Base-by-base conservation (phyloP, 2,329 filamentous ascomycete species). In the Clarireedia monteithiana region DNA sequence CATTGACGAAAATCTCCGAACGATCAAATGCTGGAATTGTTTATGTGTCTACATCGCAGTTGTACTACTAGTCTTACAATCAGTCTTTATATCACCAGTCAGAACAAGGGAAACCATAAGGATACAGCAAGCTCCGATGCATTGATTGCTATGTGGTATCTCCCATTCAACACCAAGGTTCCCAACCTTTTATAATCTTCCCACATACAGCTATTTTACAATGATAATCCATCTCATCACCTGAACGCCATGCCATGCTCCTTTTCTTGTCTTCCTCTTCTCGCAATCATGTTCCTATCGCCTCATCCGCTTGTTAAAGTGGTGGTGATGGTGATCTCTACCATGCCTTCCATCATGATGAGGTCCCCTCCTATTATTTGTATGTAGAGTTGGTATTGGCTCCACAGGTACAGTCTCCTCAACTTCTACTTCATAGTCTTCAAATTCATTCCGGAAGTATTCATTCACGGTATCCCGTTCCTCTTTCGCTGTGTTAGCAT, bases 381-480 rank as follows among this genome's bases (percentile, higher is more conserved):
- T 26, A 36, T 55, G 53, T 6, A 50, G 53, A 0, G 56, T 42
- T 20, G 56, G 50, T 58, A 57, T 42, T 57, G 59, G 48, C 59
- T 54, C 49, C 57, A 62, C 45, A 58, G 58, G n/a, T 53, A 55
- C 49, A 59, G 64, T 59, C 63, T 88, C 84, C 62, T 95, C 89
- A 24, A 91, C 82, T 67, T 95, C 89, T 44, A 88, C 76, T 67
- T 88, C 84, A 64, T 86, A 84, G 67, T 91, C 87, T 62, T 91
- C 88, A 64, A 82, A 89, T 66, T 90, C 86, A 45, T 86, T 81
- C 44, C 80, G 82, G 67, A 86, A 89, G 69, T 85, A 91, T 50
- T 80, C 76, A 4, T 78, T 77, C 2, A 91, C 86, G 12, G 79
- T 77, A 12, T 79, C 77, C 63, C 83, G 81, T 72, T 99, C 94